A percentile compares a stretch with the other conserved stretches of the same genome.
Conservation (phyloP, 768 basidiomycete genomes). For the Punctularia strigosozonata region DNA sequence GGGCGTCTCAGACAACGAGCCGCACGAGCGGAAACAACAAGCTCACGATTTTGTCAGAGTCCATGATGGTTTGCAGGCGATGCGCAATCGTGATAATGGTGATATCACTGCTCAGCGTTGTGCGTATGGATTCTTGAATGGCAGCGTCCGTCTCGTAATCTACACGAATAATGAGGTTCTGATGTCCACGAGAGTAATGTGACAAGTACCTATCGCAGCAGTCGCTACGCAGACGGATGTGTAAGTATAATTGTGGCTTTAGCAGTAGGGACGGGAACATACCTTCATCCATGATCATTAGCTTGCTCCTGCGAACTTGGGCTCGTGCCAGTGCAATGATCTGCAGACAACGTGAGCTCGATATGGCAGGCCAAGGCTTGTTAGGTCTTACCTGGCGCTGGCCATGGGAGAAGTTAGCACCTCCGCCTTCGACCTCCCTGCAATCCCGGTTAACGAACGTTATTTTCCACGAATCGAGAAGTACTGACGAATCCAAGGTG, state of each 20-base stretch:
- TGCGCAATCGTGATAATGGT: conserved; percentile 30
- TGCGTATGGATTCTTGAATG: conserved; percentile 30
- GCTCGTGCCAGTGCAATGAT: conserved; percentile 15
- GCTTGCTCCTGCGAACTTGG: conserved; percentile 11
- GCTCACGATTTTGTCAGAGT: conserved; percentile 30
- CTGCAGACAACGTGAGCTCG: no score
- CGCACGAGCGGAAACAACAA: conserved; percentile 5
- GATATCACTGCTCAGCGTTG: conserved; percentile 21
- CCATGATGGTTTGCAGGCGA: conserved; percentile 23
- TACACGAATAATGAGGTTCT: no score
- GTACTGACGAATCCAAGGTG: neutral
- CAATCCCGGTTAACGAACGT: no score
- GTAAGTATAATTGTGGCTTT: neutral
- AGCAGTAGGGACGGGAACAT: conserved; percentile 5
- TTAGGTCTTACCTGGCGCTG: no score
- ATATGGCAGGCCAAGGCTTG: no score
- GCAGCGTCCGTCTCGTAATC: conserved; percentile 40
- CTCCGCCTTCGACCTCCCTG: neutral
- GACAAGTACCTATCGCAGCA: conserved; percentile 17
- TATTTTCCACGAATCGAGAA: no score
- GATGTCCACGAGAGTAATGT: neutral
- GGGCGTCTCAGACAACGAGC: neutral
- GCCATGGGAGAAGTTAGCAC: neutral
- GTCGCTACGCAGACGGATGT: conserved; percentile 8
- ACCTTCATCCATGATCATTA: conserved; percentile 12